Base-by-base conservation (phyloP, 1,139 yeast genomes). In the Suhomyces chickasaworum region DNA sequence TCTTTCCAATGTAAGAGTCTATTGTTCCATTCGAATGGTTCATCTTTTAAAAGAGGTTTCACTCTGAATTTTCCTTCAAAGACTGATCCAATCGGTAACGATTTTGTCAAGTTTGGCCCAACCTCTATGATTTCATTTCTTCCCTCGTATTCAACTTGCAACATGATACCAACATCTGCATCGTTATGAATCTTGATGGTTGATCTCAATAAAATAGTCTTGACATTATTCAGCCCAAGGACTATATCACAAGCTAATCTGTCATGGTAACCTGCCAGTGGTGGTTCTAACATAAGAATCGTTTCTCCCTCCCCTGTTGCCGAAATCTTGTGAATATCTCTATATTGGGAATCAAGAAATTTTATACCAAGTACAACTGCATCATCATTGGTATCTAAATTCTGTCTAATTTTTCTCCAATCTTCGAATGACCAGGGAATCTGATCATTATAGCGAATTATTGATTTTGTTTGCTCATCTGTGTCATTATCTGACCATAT, bases 351-450 rank as follows among this genome's bases (percentile, higher is more conserved):
- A 39, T 75, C 81, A 3, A 78, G 41, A 15, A 89, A 64, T 36
- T 75, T 75, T 16, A 90, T 75, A 0, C 86, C 91, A 36, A 91
- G 66, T 2, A 77, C 71, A 36, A 83, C 85, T 18, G 73, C 74
- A 21, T 77, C 80, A 41, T 78, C 80, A 52, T 86, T 86, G 2
- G 88, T 81, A 52, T 82, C 84, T 47, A 90, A 70, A 49, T 84
- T 83, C 59, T 93, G 96, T 63, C 99, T 83, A 17, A 90, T 81
- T 29, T 77, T 78, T 52, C 88, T 77, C 97, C 98, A 93, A 59
- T 93, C 97, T 59, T 91, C 96, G 70, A 95, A 95, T 37, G 93
- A 84, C 98, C 98, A 95, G 0, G 91, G 86, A 9, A 81, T 66
- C 7, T 68, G 68, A 5, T 77, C 78, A 3, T 80, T 78, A 37